Conservation (phyloP, 495 filamentous ascomycete genomes). For the Sabuloglossum arenarium region DNA sequence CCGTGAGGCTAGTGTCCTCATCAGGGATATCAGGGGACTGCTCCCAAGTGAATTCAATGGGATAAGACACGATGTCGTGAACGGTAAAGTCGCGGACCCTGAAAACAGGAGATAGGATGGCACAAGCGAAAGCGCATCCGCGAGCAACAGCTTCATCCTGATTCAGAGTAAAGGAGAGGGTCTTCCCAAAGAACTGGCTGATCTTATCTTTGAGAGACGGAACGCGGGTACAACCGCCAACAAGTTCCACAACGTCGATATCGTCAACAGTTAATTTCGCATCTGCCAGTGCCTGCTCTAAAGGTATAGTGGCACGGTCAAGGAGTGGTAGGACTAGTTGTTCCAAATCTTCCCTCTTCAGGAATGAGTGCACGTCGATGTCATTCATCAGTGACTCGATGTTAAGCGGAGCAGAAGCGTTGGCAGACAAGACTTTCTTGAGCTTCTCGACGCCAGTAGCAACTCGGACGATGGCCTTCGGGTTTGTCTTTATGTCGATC, state of each 20-base stretch:
- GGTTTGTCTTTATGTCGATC: slow-evolving; percentile 72
- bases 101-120: slow-evolving; percentile 94
- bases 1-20: slow-evolving; percentile 90
- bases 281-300: slow-evolving; percentile 82
- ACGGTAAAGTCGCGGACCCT: slow-evolving; percentile 94
- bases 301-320: slow-evolving; percentile 43
- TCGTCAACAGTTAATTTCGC: slow-evolving; percentile 77
- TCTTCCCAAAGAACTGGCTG: slow-evolving; percentile 76
- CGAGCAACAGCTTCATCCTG: slow-evolving; percentile 94
- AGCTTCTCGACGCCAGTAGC: slow-evolving; percentile 81
- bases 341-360: slow-evolving; percentile 91
- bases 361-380: slow-evolving; percentile 66
- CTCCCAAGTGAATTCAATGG: slow-evolving; percentile 99
- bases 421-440: slow-evolving; percentile 97
- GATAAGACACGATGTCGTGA: slow-evolving; percentile 93
- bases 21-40: slow-evolving; percentile 96
- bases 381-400: slow-evolving; percentile 99
- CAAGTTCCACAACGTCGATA: slow-evolving; percentile 84
- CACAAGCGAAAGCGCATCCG: slow-evolving; percentile 93
- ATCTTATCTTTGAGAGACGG: slow-evolving; percentile 82
- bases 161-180: slow-evolving; percentile 90
- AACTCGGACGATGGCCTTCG: slow-evolving; percentile 74
- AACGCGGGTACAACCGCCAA: slow-evolving; percentile 89
- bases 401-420: slow-evolving; percentile 80
- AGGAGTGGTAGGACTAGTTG: slow-evolving; percentile 72